These are phyloP conservation scores for Colletotrichum orbiculare DNA, from an alignment of 2,329 filamentous ascomycete species.

Conservation along the genomic window DNA sequence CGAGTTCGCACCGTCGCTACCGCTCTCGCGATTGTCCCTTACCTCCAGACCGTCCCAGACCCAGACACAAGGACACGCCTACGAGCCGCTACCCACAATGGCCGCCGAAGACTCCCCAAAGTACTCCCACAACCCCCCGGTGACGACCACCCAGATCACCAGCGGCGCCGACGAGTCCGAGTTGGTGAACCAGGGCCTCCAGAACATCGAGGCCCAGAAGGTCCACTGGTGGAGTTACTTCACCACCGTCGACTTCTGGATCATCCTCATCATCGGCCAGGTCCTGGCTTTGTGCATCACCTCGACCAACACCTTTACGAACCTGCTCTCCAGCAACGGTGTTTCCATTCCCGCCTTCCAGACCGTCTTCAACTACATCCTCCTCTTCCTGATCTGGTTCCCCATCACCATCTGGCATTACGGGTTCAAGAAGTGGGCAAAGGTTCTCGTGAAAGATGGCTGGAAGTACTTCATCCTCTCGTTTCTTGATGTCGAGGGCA, in stretches of 20 bases:
- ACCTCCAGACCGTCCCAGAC: conserved; percentile 36
- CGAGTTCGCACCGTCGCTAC: conserved; percentile 33
- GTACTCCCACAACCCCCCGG: conserved; percentile 20
- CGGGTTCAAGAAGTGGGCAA: conserved; percentile 76
- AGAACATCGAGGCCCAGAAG: conserved; percentile 64
- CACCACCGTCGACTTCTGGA: conserved; percentile 87
- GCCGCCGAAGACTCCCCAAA: conserved; percentile 24
- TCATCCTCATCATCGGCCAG: conserved; percentile 84
- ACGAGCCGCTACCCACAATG: conserved; percentile 26
- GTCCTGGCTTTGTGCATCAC: conserved; percentile 90
- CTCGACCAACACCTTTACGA: conserved; percentile 89
- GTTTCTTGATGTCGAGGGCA: conserved; percentile 95
- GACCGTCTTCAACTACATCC: conserved; percentile 92
- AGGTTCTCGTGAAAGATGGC: conserved; percentile 74
- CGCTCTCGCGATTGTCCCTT: conserved; percentile 38
- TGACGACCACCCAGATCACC: conserved; percentile 38
- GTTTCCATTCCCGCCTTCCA: conserved; percentile 95
- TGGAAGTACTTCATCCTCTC: conserved; percentile 96
- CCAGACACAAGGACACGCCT: conserved; percentile 33
- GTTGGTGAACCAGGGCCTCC: conserved; percentile 62
- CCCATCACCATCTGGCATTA: conserved; percentile 82
- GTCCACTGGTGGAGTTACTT: conserved; percentile 79
- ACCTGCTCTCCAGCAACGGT: conserved; percentile 72
- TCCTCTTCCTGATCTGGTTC: conserved; percentile 86
- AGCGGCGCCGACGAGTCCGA: conserved; percentile 44